Evolutionary conservation across 73 alveolate genomes (phyloP).

Genomic region (Urostyla sp.): DNA sequence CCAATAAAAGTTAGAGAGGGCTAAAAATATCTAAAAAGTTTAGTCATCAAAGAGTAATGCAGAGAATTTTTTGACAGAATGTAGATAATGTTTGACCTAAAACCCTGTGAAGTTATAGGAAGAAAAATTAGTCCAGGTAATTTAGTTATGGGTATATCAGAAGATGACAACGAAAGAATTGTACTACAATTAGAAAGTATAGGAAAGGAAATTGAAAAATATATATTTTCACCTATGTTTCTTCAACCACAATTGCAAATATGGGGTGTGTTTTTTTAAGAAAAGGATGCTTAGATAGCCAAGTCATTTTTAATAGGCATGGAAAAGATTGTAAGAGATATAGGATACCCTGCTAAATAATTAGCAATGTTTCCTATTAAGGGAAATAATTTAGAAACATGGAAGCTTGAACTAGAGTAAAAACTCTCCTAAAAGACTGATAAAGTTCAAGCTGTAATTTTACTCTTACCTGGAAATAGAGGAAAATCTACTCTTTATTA

Average conservation of each 20-base stretch:
- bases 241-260: constrained; percentile 72
- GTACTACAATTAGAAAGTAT: constrained; percentile 52
- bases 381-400: constrained; percentile 67
- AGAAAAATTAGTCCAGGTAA: constrained; percentile 70
- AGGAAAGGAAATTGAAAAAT: constrained; percentile 85
- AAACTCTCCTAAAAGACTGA: constrained; percentile 44
- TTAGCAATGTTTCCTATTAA: constrained; percentile 68
- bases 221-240: constrained; percentile 83
- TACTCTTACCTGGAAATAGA: constrained; percentile 80
- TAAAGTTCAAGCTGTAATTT: constrained; percentile 53
- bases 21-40: not conserved
- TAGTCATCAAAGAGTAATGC: not conserved
- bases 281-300: constrained; percentile 70
- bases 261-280: constrained; percentile 91
- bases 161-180: constrained; percentile 55
- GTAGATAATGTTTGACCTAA: constrained; percentile 75
- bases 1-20: constrained; percentile 42
- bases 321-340: constrained; percentile 64
- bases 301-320: constrained; percentile 68
- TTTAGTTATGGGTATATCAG: constrained; percentile 68
- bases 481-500: constrained; percentile 80
- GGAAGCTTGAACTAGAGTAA: too few relatives aligned
- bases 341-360: constrained; percentile 72
- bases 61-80: constrained; percentile 61
- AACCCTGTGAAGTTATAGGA: constrained; percentile 75